Evolutionary conservation across 352 stramenopile genomes (phyloP), one percentile per base, ranked within the genome.

Genomic region (Globisporangium barbulae): DNA sequence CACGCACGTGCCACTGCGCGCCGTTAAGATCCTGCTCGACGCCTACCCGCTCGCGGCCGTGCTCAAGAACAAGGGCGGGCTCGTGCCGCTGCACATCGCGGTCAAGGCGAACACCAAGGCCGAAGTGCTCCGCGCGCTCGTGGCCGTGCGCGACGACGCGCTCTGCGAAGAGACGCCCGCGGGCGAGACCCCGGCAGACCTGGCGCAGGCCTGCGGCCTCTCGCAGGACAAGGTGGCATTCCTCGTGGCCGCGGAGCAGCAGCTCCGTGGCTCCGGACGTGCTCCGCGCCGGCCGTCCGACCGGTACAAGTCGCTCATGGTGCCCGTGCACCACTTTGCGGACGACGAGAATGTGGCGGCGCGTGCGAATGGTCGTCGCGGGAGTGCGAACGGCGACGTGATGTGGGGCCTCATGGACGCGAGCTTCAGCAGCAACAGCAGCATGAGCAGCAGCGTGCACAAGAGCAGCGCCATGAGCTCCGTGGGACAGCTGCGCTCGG

Each of bases 21-120:
- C 86, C 41, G 73, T 93, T 42, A 81, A 86, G 48, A 83, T 87
- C 52, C 69, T 94, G 8, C 69, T 89, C 28, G 82, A 90, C 56
- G 76, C 83, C 48, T 79, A 76, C 37, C 80, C 84, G 22, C 58
- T 60, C 7, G 82, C 83, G 5, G 59, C 83, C 1, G 69, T 70
- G 53, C 78, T 82, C 55, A 85, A 84, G 59, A 94, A 94, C 73
- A 91, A 91, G 63, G 86, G 82, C 21, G 83, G 84, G 4, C 65
- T 94, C 17, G 61, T 92, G 22, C 86, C 86, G 53, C 74, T 94
- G 30, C 86, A 94, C 67, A 93, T 94, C 62, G 86, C 86, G 12
- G 68, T 94, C 57, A 93, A 94, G 70, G 84, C 86, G 19, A 81
- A 85, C 49, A 76, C 79, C 1, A 73, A 85, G 61, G 64, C 91